phyloP scores from a whole-genome alignment of 31 red algal species.

The Bonnemaisonia californica region DNA sequence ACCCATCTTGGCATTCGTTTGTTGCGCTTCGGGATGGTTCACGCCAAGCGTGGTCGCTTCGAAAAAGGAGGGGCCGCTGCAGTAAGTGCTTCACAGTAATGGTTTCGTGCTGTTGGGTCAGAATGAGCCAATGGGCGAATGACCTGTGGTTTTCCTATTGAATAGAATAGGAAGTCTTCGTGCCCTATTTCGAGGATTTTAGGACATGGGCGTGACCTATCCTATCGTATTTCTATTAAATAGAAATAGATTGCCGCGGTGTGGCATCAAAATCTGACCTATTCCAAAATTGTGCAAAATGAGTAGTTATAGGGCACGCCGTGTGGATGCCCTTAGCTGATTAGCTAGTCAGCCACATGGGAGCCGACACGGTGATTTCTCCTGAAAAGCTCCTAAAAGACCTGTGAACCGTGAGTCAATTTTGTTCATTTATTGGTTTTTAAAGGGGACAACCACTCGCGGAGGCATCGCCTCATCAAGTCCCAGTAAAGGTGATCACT shows the following conservation, averaged over 20 bases:
- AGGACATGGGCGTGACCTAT: constrained; percentile 14
- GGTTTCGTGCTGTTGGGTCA: not conserved
- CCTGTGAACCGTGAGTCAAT: too few relatives aligned
- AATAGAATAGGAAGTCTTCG: constrained; percentile 13
- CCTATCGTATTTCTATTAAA: constrained; percentile 12
- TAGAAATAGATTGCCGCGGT: constrained; percentile 27
- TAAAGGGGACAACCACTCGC: too few relatives aligned
- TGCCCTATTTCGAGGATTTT: constrained; percentile 2
- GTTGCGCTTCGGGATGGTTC: not conserved
- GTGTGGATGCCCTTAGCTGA: constrained; percentile 16
- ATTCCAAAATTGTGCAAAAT: not conserved
- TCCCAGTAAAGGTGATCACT: too few relatives aligned
- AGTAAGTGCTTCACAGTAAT: constrained; percentile 4
- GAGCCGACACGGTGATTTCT: too few relatives aligned
- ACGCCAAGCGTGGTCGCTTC: not conserved
- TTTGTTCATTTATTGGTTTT: too few relatives aligned
- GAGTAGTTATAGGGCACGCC: constrained; percentile 12
- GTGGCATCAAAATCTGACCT: constrained; percentile 19
- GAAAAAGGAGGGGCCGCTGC: not conserved
- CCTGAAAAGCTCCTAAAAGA: too few relatives aligned
- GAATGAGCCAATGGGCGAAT: constrained; percentile 14
- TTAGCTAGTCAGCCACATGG: too few relatives aligned
- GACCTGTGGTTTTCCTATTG: constrained; percentile 15
- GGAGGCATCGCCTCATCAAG: too few relatives aligned
- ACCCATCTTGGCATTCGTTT: not conserved